Evolutionary conservation across 2,329 filamentous ascomycete species (phyloP), one percentile per base, ranked within the genome.

Genomic region (Cyphellophora europaea): DNA sequence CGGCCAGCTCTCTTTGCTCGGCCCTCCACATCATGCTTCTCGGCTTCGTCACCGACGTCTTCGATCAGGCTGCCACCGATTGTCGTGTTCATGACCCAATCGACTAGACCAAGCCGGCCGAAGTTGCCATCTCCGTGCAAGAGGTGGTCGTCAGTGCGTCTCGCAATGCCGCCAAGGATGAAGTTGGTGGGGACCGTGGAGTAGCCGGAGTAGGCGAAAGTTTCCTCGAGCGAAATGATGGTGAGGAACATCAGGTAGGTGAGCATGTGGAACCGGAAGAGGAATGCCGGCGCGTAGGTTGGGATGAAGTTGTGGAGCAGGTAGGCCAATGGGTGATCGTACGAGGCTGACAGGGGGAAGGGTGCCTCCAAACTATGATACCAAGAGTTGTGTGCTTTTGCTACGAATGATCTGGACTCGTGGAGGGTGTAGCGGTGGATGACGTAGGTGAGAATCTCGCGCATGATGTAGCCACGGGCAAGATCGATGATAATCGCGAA

Each of bases 351-450:
- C 12, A 78, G 57, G 11, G 73, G 71, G 49, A 69, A 77, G 0
- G 72, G 71, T 10, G 67, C 54, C 14, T 47, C 49, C 29, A 76
- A 53, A 28, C 59, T 60, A 49, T 79, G 74, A 38, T 76, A 73
- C 74, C 74, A 78, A 19, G 50, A 48, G 13, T 57, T 42, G 48
- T 79, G 74, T 0, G 56, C 53, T 4, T 52, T 43, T 47, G 52
- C 57, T 15, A 44, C 53, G 28, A 54, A 54, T 3, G 35, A 33
- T 11, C 30, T 28, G 17, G 21, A 18, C 16, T 45, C 38, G 58
- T 93, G 86, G 6, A 94, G 69, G 16, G 80, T 40, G 51, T 72
- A 72, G 33, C 82, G 77, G 59, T 93, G 86, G 46, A 85, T 67
- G 48, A 76, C 71, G 55, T 93, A 94, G 38, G 77, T 73, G 8